phyloP scores from a whole-genome alignment of 345 rosid genomes.

The Odontarrhena argentea region DNA sequence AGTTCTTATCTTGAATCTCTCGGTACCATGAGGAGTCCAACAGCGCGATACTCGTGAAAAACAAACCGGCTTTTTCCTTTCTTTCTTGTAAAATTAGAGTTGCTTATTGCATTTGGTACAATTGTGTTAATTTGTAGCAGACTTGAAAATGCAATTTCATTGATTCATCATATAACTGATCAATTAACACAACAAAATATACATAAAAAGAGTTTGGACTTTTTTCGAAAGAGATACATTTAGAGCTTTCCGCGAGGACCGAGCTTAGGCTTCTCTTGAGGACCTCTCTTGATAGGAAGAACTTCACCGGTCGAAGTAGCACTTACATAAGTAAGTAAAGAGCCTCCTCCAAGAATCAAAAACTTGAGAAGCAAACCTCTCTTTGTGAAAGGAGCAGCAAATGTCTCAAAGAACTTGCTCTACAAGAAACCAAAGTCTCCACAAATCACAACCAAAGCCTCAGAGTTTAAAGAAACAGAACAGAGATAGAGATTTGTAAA shows the following conservation, averaged over 20 bases:
- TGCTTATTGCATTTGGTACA: conserved; percentile 20
- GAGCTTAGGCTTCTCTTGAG: conserved; percentile 84
- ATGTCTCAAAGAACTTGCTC: conserved; percentile 98
- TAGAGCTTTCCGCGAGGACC: conserved; percentile 94
- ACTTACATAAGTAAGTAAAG: conserved; percentile 67
- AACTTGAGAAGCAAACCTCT: conserved; percentile 94
- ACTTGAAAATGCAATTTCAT: conserved; percentile 28
- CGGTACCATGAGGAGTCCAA: conserved; percentile 73
- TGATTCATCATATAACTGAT: conserved; percentile 24
- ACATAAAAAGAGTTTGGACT: conserved; percentile 29
- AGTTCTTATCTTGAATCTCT: conserved; percentile 63
- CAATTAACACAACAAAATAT: conserved; percentile 30
- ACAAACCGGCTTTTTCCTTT: background rate
- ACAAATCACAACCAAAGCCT: background rate
- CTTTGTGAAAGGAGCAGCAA: conserved; percentile 93
- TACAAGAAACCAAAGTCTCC: conserved; percentile 44
- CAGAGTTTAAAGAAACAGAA: background rate
- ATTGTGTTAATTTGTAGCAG: conserved; percentile 28
- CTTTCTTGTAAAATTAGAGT: conserved; percentile 34
- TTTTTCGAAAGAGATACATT: conserved; percentile 27
- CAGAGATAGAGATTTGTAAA: background rate
- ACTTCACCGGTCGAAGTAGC: conserved; percentile 69
- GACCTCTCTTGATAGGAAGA: conserved; percentile 91
- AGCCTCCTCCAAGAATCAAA: conserved; percentile 85
- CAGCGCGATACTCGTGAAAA: conserved; percentile 45